Conservation (phyloP, 2,329 filamentous ascomycete species). For the Pyricularia pennisetigena region DNA sequence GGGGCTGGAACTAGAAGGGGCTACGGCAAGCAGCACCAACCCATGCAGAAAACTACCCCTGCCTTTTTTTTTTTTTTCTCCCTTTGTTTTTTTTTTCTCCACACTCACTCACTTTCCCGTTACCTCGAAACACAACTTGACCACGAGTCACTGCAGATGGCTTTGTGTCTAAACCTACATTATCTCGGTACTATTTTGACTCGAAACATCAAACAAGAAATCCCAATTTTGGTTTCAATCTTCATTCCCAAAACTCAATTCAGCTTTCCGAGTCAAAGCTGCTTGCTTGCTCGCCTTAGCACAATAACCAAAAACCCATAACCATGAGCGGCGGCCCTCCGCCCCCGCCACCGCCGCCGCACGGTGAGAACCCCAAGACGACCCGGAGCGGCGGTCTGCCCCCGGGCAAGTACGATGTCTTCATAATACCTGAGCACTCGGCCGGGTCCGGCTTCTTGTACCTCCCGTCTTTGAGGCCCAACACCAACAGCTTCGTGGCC, state of each 20-base stretch:
- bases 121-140: background rate
- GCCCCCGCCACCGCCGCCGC: constrained; percentile 78
- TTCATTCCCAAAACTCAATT: background rate
- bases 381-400: constrained; percentile 54
- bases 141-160: background rate
- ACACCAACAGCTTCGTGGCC: constrained; percentile 83
- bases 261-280: background rate
- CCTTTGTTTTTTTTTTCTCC: background rate
- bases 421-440: constrained; percentile 88
- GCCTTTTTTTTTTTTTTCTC: background rate
- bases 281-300: background rate
- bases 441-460: constrained; percentile 86
- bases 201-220: background rate
- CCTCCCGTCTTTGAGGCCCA: constrained; percentile 78
- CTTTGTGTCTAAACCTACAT: background rate
- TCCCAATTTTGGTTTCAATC: background rate
- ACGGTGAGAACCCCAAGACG: constrained; percentile 67
- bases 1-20: background rate
- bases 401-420: constrained; percentile 91
- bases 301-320: background rate
- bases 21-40: background rate
- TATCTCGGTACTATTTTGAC: background rate
- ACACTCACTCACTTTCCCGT: background rate
- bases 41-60: background rate
- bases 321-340: constrained; percentile 43